Conservation (phyloP, 495 filamentous ascomycete species). For the Penicillium diatomitis region DNA sequence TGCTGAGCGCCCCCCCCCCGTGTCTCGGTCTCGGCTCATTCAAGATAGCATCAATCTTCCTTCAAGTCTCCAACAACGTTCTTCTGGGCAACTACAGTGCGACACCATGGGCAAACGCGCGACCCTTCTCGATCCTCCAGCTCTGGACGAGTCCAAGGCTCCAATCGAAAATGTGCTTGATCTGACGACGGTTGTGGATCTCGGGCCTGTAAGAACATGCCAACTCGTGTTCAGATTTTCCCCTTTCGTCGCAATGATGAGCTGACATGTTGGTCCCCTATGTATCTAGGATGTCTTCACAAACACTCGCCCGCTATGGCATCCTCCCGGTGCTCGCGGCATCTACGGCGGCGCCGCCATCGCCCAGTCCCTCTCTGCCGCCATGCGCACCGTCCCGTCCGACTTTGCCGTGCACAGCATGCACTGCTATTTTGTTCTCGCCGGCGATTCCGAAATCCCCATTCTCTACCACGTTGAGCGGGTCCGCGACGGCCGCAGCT, state of each 20-base stretch:
- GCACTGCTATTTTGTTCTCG: slow-evolving; percentile 98
- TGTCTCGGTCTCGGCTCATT: too few relatives aligned
- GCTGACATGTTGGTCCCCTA: too few relatives aligned
- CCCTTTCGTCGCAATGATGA: not conserved
- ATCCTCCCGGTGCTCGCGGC: slow-evolving; percentile 81
- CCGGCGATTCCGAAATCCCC: slow-evolving; percentile 72
- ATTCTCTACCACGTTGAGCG: slow-evolving; percentile 90
- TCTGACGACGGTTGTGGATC: slow-evolving; percentile 66
- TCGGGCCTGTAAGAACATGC: slow-evolving; percentile 56
- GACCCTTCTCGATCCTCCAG: slow-evolving; percentile 74
- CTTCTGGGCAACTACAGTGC: not conserved
- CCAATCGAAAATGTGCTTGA: slow-evolving; percentile 84
- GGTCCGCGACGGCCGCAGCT: slow-evolving; percentile 83
- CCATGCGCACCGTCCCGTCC: slow-evolving; percentile 70
- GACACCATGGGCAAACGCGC: slow-evolving; percentile 25
- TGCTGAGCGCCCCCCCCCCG: not conserved
- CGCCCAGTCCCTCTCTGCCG: slow-evolving; percentile 82
- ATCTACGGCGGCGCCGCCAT: slow-evolving; percentile 92
- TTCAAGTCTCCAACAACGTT: not conserved
- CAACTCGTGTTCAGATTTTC: not conserved
- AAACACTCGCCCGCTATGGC: slow-evolving; percentile 83
- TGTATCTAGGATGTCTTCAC: slow-evolving; percentile 71
- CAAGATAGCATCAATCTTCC: not conserved
- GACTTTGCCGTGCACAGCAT: slow-evolving; percentile 84
- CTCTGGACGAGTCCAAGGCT: slow-evolving; percentile 60